phyloP scores from a whole-genome alignment of 805 yeast genomes.

The Candida mattraensis region DNA sequence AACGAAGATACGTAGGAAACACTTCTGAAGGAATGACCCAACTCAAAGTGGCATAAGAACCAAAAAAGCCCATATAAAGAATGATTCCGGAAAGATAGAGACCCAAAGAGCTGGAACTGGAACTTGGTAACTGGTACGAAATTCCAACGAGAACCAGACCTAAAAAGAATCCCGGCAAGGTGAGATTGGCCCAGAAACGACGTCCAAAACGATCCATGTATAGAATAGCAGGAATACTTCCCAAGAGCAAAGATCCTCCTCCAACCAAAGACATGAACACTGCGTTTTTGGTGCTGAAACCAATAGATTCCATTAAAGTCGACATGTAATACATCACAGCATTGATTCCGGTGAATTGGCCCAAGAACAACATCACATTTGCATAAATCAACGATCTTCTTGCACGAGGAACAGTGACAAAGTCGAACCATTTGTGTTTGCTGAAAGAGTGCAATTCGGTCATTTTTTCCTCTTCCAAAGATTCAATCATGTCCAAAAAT shows the following conservation, averaged over 20 bases:
- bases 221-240: slow-evolving; percentile 64
- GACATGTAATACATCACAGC: slow-evolving; percentile 66
- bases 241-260: slow-evolving; percentile 60
- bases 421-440: slow-evolving; percentile 46
- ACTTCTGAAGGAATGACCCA: slow-evolving; percentile 70
- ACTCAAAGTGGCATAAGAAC: slow-evolving; percentile 62
- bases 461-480: slow-evolving; percentile 43
- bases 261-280: slow-evolving; percentile 69
- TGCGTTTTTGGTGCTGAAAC: slow-evolving; percentile 48
- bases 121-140: slow-evolving; percentile 48
- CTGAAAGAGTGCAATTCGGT: slow-evolving; percentile 32
- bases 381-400: slow-evolving; percentile 61
- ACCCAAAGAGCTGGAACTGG: slow-evolving; percentile 52
- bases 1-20: slow-evolving; percentile 55
- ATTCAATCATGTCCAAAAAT: slow-evolving; percentile 54
- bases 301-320: slow-evolving; percentile 52
- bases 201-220: slow-evolving; percentile 58
- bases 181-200: slow-evolving; percentile 59
- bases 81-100: slow-evolving; percentile 61
- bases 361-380: slow-evolving; percentile 53
- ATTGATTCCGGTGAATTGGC: slow-evolving; percentile 67
- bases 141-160: slow-evolving; percentile 61
- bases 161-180: slow-evolving; percentile 51
- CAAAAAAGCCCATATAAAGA: slow-evolving; percentile 63
- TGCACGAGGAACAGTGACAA: slow-evolving; percentile 54